Percentiles rank a stretch among this genome's conserved stretches.
phyloP scores from a whole-genome alignment of 2,329 filamentous ascomycete genomes.

The Trichoderma sp. region DNA sequence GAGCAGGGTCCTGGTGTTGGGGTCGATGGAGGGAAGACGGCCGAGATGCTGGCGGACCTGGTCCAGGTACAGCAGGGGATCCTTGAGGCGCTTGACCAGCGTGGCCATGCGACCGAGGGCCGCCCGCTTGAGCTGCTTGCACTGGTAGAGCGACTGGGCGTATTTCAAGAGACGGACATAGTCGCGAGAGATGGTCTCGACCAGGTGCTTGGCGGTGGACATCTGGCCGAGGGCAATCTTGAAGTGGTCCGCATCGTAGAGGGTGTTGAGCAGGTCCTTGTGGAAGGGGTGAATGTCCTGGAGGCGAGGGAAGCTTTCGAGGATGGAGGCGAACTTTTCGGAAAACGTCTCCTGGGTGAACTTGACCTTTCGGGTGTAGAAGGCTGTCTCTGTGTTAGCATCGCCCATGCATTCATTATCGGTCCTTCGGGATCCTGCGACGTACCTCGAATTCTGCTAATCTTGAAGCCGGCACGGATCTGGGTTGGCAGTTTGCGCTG shows the following conservation, averaged over 20 bases:
- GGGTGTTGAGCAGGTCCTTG: conserved; percentile 81
- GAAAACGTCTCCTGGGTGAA: conserved; percentile 96
- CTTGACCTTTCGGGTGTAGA: conserved; percentile 98
- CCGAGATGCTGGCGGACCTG: conserved; percentile 91
- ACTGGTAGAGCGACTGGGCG: conserved; percentile 95
- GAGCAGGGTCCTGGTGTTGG: conserved; percentile 91
- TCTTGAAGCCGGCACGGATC: conserved; percentile 92
- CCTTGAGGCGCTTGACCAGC: conserved; percentile 90
- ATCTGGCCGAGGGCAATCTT: conserved; percentile 94
- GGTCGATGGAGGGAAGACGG: conserved; percentile 96
- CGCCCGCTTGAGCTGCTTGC: conserved; percentile 97
- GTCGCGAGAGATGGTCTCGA: conserved; percentile 93
- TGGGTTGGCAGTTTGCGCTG: conserved; percentile 92
- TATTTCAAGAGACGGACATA: conserved; percentile 93
- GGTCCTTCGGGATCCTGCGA: conserved; percentile 1
- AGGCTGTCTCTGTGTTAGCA: conserved; percentile 55
- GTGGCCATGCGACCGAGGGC: conserved; percentile 98
- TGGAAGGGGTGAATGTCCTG: conserved; percentile 96
- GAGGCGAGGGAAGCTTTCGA: conserved; percentile 89
- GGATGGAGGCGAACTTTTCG: conserved; percentile 87
- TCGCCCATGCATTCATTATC: not conserved
- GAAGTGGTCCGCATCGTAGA: conserved; percentile 98
- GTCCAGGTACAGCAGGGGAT: conserved; percentile 92
- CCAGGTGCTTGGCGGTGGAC: conserved; percentile 92
- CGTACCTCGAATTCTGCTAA: conserved; percentile 78